These are phyloP conservation scores for Cyclostephanos tholiformis DNA, from an alignment of 108 stramenopile genomes.

Conservation along the genomic window DNA sequence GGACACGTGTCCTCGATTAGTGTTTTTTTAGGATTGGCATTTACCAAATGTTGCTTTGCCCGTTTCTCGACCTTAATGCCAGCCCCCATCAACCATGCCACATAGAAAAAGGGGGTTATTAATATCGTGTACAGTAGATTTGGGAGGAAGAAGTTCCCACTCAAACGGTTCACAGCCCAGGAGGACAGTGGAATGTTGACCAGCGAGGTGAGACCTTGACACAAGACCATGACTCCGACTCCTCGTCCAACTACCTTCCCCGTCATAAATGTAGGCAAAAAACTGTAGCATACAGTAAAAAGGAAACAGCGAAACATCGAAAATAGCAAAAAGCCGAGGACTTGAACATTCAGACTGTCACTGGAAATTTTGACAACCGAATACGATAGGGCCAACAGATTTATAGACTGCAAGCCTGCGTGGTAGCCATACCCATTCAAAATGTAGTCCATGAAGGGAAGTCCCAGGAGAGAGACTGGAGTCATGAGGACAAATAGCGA, in stretches of 20 bases:
- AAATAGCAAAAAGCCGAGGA: conserved; percentile 55
- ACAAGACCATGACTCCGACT: conserved; percentile 27
- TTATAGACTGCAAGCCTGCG: conserved; percentile 30
- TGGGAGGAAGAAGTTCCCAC: conserved; percentile 52
- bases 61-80: background rate
- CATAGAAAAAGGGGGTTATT: conserved; percentile 22
- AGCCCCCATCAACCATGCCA: conserved; percentile 23
- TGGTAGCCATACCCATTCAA: conserved; percentile 29
- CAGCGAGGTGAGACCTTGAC: conserved; percentile 29
- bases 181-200: conserved; percentile 49
- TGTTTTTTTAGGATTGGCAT: too few species aligned
- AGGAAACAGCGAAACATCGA: conserved; percentile 53
- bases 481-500: conserved; percentile 45
- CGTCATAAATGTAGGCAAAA: conserved; percentile 30
- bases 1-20: too few species aligned
- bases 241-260: conserved; percentile 37
- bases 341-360: conserved; percentile 47
- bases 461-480: conserved; percentile 43
- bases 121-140: conserved; percentile 40
- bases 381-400: conserved; percentile 29
- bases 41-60: background rate
- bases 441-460: conserved; percentile 44
- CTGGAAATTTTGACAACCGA: conserved; percentile 28
- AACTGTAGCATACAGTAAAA: conserved; percentile 43
- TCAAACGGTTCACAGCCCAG: conserved; percentile 22